Base-by-base conservation (phyloP, 202 grass and related monocot genomes). In the Brachypodium distachyon region DNA sequence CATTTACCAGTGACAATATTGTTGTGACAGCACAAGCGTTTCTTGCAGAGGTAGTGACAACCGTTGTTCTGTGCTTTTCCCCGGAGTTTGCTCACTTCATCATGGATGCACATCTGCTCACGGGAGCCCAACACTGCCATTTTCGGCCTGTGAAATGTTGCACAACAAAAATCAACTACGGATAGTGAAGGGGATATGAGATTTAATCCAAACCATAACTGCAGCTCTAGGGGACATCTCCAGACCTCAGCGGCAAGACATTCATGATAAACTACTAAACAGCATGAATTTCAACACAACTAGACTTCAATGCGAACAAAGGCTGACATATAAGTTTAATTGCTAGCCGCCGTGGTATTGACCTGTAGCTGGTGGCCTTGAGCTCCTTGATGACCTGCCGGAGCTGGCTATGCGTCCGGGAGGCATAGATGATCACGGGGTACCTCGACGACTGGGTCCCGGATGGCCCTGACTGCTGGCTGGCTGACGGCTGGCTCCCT, bases 341-440 rank as follows among this genome's bases (percentile, higher is more conserved):
- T 82, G 34, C 19, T 67, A 59, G 28, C n/a, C 26, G 49, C 17
- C 1, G 18, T 26, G 47, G n/a, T 67, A 44, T 71, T 44, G 52
- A 98, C 95, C 95, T 98, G 87, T 98, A 95, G 69, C 76, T 92
- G 56, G 87, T 92, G 44, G 91, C 79, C 79, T 88, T 98, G 56
- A 98, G 89, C 77, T 98, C 95, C 76, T 91, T 92, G 82, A 98
- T 92, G 71, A 95, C 91, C 83, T 95, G 95, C 84, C 90, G 84
- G 44, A 98, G 91, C 85, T 98, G 95, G 87, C 91, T 95, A 66
- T 98, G 95, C 28, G 95, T 98, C 51, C 95, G 87, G n/a, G 95
- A 95, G 58, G 95, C 80, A 56, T 98, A 98, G 79, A 98, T 90
- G 74, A 98, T 98, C 42, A 95, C 91, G 18, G 95, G 95, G 60